Base-by-base conservation (phyloP, 2,329 filamentous ascomycete species). In the Penicillium sp. region DNA sequence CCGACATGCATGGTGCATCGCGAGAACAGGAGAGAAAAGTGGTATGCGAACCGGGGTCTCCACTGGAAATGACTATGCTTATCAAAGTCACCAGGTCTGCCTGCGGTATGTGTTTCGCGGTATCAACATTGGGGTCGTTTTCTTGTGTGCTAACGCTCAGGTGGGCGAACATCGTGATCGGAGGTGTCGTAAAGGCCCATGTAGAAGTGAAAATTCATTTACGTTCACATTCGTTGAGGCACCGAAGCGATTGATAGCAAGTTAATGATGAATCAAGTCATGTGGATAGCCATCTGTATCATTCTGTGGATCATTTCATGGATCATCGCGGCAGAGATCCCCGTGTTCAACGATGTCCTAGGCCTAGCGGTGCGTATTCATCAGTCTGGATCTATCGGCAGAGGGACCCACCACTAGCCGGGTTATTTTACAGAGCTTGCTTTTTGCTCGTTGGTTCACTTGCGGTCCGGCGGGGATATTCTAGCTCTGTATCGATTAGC, bases 381-480 rank as follows among this genome's bases (percentile, higher is more conserved):
- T 51, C 19, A 19, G 25, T 8, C 3, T 37, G 35, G 35, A 37
- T 14, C 35, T 4, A 6, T 43, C 3, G 6, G 25, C 10, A 5
- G 33, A 25, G 7, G n/a, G 11, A 56, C 35, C 40, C 4, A 2
- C 14, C 35, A 30, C 61, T 69, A 30, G 65, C 30, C 57, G 76
- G 19, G 19, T 22, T 22, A 70, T 10, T 2, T 28, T 22, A 4
- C 49, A 73, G 65, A 80, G 77, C 45, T 81, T 86, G 1, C 71
- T 88, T 2, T 88, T 89, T 62, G 84, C 82, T 30, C 85, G 81
- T 56, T 89, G 87, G 86, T 89, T 89, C 72, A 85, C 83, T 46
- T 82, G 71, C 38, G 63, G 65, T 25, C 61, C 73, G 10, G 68
- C 66, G 13, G 72, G 68, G 10, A 53, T 72, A 19, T 73, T 75